A percentile compares a stretch with the other conserved stretches of the same genome.
phyloP scores from a whole-genome alignment of 2,329 filamentous ascomycete species.

The Thielaviopsis ethacetica region DNA sequence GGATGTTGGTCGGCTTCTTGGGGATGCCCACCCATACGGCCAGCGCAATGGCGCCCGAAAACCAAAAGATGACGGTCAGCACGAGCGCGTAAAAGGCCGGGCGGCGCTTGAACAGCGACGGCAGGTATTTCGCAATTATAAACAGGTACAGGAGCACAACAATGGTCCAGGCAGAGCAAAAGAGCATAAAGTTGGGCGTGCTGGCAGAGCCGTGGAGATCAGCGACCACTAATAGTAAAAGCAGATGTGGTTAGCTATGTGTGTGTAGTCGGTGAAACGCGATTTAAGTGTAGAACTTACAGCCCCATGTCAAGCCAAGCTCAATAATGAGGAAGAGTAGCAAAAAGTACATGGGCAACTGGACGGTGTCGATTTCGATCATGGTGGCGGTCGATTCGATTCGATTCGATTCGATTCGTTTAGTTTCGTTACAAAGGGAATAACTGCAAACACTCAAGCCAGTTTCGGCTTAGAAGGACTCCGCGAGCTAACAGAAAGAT shows the following conservation, averaged over 20 bases:
- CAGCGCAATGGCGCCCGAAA: conserved; percentile 66
- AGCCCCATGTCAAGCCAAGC: conserved; percentile 57
- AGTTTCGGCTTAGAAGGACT: too few species aligned
- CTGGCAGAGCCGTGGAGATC: conserved; percentile 18
- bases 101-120: conserved; percentile 43
- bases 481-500: too few species aligned
- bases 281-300: conserved; percentile 27
- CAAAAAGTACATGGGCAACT: conserved; percentile 5
- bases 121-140: conserved; percentile 46
- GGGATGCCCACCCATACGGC: conserved; percentile 47
- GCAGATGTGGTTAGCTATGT: background rate
- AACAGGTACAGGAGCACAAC: conserved; percentile 49
- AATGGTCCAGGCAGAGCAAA: conserved; percentile 61
- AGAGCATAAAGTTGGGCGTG: conserved; percentile 61
- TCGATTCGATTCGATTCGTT: too few species aligned
- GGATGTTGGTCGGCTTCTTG: conserved; percentile 31
- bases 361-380: conserved; percentile 3
- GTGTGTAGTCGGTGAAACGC: background rate
- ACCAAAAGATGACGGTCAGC: conserved; percentile 77
- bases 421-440: too few species aligned
- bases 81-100: conserved; percentile 51
- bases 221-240: conserved; percentile 33
- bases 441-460: too few species aligned
- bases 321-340: conserved; percentile 37
- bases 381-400: background rate